phyloP scores from a whole-genome alignment of 2,329 filamentous ascomycete species.

The Monilinia laxa region DNA sequence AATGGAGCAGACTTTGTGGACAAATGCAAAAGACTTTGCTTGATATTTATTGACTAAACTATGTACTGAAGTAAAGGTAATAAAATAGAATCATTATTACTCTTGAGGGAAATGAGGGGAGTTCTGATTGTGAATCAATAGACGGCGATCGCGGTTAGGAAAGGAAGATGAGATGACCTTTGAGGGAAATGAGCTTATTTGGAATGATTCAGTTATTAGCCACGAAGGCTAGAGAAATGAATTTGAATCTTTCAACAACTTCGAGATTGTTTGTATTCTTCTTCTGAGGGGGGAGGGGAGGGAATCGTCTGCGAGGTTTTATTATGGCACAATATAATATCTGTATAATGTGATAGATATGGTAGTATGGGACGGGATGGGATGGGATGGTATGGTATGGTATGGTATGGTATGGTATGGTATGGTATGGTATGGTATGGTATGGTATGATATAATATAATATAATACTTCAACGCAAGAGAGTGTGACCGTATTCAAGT shows the following conservation, averaged over 20 bases:
- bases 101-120: constrained; percentile 30
- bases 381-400: no score
- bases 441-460: no score
- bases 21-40: constrained; percentile 35
- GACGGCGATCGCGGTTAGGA: constrained; percentile 23
- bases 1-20: constrained; percentile 40
- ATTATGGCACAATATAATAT: no score
- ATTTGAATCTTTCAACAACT: background rate
- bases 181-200: constrained; percentile 24
- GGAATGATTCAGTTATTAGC: constrained; percentile 19
- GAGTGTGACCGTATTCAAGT: no score
- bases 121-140: constrained; percentile 14
- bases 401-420: no score
- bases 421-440: no score
- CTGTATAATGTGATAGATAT: no score
- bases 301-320: no score
- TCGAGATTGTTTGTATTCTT: background rate
- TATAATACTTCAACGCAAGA: no score
- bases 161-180: constrained; percentile 20
- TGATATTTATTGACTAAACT: constrained; percentile 53
- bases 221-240: constrained; percentile 9
- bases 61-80: constrained; percentile 43
- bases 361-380: no score
- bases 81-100: constrained; percentile 24
- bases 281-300: no score